phyloP scores from a whole-genome alignment of 176 grass and related monocot genomes.

The Pharus latifolius region DNA sequence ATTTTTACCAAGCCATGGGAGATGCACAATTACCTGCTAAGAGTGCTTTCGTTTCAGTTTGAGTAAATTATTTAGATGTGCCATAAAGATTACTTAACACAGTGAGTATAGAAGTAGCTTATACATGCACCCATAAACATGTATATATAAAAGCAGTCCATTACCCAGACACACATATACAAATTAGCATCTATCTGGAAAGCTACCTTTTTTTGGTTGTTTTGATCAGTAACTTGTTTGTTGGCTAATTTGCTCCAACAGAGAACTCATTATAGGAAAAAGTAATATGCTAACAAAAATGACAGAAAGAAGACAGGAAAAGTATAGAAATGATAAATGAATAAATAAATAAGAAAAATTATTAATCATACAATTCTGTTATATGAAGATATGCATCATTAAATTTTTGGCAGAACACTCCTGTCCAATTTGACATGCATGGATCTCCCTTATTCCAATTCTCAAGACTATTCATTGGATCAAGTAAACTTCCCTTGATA shows the following conservation, averaged over 20 bases:
- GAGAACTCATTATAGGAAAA: neutral
- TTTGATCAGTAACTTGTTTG: neutral
- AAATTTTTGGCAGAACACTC: constrained; percentile 50
- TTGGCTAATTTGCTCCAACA: neutral
- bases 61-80: neutral
- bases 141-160: neutral
- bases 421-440: constrained; percentile 79
- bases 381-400: constrained; percentile 63
- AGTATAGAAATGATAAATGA: neutral
- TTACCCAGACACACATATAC: neutral
- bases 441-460: constrained; percentile 85
- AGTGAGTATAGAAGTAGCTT: neutral
- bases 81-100: neutral
- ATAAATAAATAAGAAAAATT: constrained; percentile 1
- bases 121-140: neutral
- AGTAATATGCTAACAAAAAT: neutral
- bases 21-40: neutral
- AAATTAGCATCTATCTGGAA: neutral
- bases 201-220: neutral
- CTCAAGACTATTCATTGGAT: constrained; percentile 34
- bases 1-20: neutral
- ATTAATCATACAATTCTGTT: constrained; percentile 59
- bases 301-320: constrained; percentile 4
- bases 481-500: constrained; percentile 36
- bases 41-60: neutral